Percentiles rank a stretch among this genome's conserved stretches.
Conservation (phyloP, 2,329 filamentous ascomycete species). For the Diaporthe destruens region DNA sequence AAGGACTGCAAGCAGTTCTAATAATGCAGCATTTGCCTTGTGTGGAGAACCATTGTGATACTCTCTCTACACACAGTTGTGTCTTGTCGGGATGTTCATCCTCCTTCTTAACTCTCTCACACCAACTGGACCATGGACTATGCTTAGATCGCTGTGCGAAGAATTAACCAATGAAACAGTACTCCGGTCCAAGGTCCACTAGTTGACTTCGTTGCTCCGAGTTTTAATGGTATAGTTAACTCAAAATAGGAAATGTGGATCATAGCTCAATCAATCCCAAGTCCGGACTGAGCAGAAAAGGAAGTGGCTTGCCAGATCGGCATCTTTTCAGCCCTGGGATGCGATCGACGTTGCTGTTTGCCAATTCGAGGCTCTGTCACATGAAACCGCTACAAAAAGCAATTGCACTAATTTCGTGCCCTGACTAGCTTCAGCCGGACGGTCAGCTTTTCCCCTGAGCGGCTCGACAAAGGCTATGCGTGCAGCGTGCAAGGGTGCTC, state of each 20-base stretch:
- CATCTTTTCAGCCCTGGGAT: neutral
- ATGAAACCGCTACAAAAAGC: conserved; percentile 17
- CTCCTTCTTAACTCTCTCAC: neutral
- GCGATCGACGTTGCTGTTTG: neutral
- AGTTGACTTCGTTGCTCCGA: neutral
- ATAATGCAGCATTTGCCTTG: neutral
- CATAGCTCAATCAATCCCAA: neutral
- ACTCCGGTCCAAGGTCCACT: neutral
- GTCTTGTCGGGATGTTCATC: neutral
- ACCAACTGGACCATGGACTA: too few relatives aligned
- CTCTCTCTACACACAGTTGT: neutral
- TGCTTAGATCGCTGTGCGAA: too few relatives aligned
- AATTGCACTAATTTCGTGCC: conserved; percentile 14
- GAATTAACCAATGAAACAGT: too few relatives aligned
- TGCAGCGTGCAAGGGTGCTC: conserved; percentile 1
- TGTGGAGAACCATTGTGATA: accelerated
- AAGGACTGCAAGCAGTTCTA: too few relatives aligned
- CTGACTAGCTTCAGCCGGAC: conserved; percentile 9
- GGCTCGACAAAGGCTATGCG: conserved; percentile 15
- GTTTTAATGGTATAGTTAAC: neutral
- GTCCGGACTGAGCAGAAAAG: neutral
- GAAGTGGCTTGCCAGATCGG: neutral
- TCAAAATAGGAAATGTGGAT: neutral
- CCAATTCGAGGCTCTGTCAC: conserved; percentile 15
- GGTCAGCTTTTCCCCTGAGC: neutral